Evolutionary conservation across 768 basidiomycete genomes (phyloP).

Genomic region (Kwoniella dejecticola): DNA sequence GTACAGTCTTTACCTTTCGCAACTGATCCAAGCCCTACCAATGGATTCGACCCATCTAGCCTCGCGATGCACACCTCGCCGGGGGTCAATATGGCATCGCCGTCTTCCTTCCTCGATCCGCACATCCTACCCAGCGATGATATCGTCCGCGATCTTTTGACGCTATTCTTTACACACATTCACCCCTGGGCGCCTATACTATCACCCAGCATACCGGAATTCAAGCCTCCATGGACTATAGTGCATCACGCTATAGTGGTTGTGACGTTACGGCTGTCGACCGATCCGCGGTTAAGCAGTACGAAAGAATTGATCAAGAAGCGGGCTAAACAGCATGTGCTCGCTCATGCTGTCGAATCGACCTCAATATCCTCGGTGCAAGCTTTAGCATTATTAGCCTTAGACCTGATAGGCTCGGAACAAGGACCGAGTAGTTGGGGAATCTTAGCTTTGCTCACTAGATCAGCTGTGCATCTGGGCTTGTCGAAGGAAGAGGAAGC

Average conservation of each 20-base stretch:
- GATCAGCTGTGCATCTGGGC: constrained; percentile 52
- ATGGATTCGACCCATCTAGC: constrained; percentile 7
- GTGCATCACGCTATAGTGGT: constrained; percentile 55
- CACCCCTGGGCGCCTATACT: constrained; percentile 55
- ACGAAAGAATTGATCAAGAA: constrained; percentile 38
- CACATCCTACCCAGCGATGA: constrained; percentile 50
- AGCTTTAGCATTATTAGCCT: constrained; percentile 53
- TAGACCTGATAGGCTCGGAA: constrained; percentile 55
- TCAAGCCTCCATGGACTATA: constrained; percentile 49
- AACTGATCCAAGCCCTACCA: constrained; percentile 17
- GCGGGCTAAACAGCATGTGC: constrained; percentile 51
- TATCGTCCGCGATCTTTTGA: constrained; percentile 51
- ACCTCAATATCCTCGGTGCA: constrained; percentile 53
- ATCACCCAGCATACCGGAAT: constrained; percentile 36
- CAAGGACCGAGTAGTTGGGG: constrained; percentile 55
- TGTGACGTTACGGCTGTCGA: constrained; percentile 49
- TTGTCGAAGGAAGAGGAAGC: constrained; percentile 45
- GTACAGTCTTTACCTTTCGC: constrained; percentile 9
- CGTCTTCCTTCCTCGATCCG: constrained; percentile 45
- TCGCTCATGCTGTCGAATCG: constrained; percentile 52
- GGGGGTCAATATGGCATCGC: constrained; percentile 21
- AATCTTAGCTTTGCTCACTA: constrained; percentile 52
- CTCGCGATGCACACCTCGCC: constrained; percentile 19
- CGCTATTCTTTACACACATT: constrained; percentile 48
- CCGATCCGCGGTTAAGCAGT: constrained; percentile 36